phyloP scores from a whole-genome alignment of 345 rosid species.

The rapeseed (Brassica napus) region DNA sequence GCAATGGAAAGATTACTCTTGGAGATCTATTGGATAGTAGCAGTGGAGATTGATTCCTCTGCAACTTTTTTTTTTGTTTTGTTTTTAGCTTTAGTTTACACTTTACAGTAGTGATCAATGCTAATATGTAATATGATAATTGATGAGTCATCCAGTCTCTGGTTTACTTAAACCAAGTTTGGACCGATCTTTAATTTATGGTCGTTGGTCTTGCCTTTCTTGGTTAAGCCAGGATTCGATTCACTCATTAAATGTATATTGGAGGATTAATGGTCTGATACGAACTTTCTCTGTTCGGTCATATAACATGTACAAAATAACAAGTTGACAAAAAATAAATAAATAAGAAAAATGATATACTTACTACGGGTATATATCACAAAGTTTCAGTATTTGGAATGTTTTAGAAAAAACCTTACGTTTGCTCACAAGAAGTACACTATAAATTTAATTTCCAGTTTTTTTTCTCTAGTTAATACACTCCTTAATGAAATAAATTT shows the following conservation, averaged over 20 bases:
- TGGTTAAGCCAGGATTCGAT: conserved; percentile 22
- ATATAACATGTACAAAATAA: not conserved
- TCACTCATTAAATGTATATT: not conserved
- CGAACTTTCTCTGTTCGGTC: not conserved
- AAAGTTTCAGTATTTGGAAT: not conserved
- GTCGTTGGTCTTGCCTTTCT: conserved; percentile 12
- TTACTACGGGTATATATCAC: not conserved
- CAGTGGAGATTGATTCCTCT: conserved; percentile 26
- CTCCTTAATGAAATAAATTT: not conserved
- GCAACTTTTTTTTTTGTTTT: conserved; percentile 19
- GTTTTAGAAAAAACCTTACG: not conserved
- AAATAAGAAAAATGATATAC: not conserved
- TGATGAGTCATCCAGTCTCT: not conserved
- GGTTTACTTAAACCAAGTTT: conserved; percentile 11
- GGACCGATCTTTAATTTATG: conserved; percentile 8
- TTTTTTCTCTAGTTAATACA: not conserved
- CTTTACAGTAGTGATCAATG: conserved; percentile 15
- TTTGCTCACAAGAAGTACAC: not conserved
- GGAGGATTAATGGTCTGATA: not conserved
- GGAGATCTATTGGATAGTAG: conserved; percentile 66
- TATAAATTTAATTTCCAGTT: no score
- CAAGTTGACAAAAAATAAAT: no score
- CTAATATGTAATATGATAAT: not conserved
- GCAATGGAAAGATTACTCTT: conserved; percentile 81
- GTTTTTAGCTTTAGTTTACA: conserved; percentile 35